phyloP scores from a whole-genome alignment of 768 basidiomycete genomes.

The Tulasnella sp. region DNA sequence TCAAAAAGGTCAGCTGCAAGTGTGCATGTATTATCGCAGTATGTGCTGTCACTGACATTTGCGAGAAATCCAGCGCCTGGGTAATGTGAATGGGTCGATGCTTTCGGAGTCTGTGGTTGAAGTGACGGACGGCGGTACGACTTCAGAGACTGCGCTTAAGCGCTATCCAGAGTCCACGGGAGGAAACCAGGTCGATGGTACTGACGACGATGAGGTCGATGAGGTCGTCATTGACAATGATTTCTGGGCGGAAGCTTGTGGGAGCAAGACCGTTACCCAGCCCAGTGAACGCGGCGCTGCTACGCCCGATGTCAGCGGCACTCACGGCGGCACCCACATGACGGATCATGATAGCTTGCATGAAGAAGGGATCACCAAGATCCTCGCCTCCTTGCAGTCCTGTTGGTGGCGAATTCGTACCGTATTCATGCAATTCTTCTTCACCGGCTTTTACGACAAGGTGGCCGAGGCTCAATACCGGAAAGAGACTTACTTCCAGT shows the following conservation, averaged over 20 bases:
- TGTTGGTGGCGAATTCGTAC: background rate
- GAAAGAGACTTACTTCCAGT: slow-evolving; percentile 2
- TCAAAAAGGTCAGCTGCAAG: background rate
- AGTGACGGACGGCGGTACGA: background rate
- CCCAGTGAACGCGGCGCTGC: background rate
- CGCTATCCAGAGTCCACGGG: background rate
- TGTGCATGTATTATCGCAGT: no score
- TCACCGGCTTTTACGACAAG: slow-evolving; percentile 1
- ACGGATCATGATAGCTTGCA: background rate
- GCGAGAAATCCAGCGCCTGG: no score
- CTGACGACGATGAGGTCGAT: slow-evolving; percentile 9
- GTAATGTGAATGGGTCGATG: background rate
- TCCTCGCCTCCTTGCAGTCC: background rate
- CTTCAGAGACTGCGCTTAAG: background rate
- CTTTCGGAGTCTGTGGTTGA: background rate
- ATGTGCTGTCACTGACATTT: no score
- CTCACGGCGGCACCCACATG: background rate
- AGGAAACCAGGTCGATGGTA: background rate
- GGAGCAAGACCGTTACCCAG: background rate
- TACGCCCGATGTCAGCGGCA: background rate
- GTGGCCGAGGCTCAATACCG: slow-evolving; percentile 10
- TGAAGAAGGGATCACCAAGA: background rate
- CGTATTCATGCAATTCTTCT: background rate
- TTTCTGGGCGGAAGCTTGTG: background rate
- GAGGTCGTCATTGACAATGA: slow-evolving; percentile 15